These are phyloP conservation scores for Paecilomyces sp. DNA, from an alignment of 2,329 filamentous ascomycete species.

Conservation along the genomic window DNA sequence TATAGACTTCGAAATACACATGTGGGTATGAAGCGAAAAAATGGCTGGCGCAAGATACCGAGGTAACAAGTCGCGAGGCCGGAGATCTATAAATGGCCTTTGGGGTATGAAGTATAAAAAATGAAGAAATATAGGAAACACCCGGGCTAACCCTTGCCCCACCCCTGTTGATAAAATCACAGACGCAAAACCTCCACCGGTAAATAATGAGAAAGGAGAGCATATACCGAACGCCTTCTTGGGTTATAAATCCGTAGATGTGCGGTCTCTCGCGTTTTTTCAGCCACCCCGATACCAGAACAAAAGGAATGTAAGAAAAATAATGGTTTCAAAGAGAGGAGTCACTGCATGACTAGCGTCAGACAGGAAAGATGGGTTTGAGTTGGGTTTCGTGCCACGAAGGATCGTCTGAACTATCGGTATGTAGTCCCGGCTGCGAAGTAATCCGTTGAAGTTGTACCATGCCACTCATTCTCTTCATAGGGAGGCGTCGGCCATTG, in stretches of 20 bases:
- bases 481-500: conserved; percentile 97
- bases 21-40: conserved; percentile 13
- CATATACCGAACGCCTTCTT: conserved; percentile 1
- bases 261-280: not conserved
- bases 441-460: conserved; percentile 73
- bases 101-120: conserved; percentile 29
- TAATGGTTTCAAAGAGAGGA: conserved; percentile 8
- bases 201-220: not conserved
- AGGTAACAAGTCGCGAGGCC: conserved; percentile 25
- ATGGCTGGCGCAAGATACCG: conserved; percentile 14
- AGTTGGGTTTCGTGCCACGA: not conserved
- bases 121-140: conserved; percentile 7
- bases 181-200: conserved; percentile 1
- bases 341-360: not conserved
- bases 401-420: conserved; percentile 20
- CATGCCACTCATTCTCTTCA: conserved; percentile 87
- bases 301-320: conserved; percentile 1
- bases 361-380: not conserved
- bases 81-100: conserved; percentile 29
- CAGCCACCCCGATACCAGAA: not conserved
- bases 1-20: conserved; percentile 9
- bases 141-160: conserved; percentile 2
- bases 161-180: conserved; percentile 1
- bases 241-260: not conserved
- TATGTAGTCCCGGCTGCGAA: conserved; percentile 56